These are phyloP conservation scores for Actinomortierella ambigua DNA, from an alignment of 371 early-diverging fungal genomes.

Conservation along the genomic window DNA sequence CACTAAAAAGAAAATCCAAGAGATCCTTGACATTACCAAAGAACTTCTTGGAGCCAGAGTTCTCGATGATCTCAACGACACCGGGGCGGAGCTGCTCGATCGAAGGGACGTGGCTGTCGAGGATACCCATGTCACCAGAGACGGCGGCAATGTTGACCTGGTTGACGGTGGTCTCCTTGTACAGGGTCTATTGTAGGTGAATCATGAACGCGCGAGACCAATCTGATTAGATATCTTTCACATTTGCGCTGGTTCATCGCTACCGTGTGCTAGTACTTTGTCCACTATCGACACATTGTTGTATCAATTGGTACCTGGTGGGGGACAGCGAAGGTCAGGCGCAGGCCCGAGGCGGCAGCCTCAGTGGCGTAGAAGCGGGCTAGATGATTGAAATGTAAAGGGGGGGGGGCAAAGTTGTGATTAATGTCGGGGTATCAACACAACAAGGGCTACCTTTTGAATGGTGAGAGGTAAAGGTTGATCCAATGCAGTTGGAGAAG, in stretches of 20 bases:
- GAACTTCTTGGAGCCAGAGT: constrained; percentile 77
- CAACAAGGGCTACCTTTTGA: not conserved
- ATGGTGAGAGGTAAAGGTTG: not conserved
- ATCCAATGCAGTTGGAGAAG: no score
- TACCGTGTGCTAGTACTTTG: no score
- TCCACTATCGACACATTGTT: no score
- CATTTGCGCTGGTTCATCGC: no score
- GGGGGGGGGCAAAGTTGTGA: not conserved
- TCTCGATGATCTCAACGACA: constrained; percentile 79
- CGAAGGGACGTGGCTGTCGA: constrained; percentile 95
- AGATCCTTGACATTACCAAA: constrained; percentile 68
- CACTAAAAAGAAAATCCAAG: not conserved
- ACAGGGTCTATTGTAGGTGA: constrained; percentile 54
- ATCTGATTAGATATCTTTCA: not conserved
- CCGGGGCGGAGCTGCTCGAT: constrained; percentile 95
- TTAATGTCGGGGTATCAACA: not conserved
- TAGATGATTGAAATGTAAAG: constrained; percentile 10
- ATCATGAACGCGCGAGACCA: no score
- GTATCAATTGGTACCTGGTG: constrained; percentile 67
- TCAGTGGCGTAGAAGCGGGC: constrained; percentile 67
- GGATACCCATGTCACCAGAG: constrained; percentile 96
- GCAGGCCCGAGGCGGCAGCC: constrained; percentile 59
- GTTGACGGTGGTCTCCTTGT: constrained; percentile 75
- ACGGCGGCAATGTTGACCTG: constrained; percentile 92
- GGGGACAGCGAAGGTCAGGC: constrained; percentile 86